Percentiles rank a stretch among this genome's conserved stretches.
phyloP scores from a whole-genome alignment of 805 yeast genomes.

The Cephaloascus albidus region DNA sequence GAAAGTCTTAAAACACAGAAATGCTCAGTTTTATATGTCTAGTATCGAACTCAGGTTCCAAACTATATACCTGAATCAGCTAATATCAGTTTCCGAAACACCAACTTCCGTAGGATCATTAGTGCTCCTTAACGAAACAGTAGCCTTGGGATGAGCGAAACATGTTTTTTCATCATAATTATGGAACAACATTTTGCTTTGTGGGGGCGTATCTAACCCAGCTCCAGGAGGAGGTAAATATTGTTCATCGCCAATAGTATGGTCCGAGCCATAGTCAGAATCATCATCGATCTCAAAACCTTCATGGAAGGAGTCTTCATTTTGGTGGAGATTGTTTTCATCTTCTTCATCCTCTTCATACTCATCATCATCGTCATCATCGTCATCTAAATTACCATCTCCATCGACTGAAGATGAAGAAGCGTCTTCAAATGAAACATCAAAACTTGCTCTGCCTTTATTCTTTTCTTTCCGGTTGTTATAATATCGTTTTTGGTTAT shows the following conservation, averaged over 20 bases:
- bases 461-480: conserved; percentile 6
- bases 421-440: not conserved
- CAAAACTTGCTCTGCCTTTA: not conserved
- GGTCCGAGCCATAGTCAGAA: conserved; percentile 12
- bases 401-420: conserved; percentile 1
- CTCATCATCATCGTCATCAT: conserved; percentile 1
- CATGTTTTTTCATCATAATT: conserved; percentile 26
- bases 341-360: not conserved
- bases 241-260: conserved; percentile 13
- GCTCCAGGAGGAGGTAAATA: conserved; percentile 19
- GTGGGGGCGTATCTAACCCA: conserved; percentile 22
- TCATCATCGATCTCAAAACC: conserved; percentile 27
- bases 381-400: conserved; percentile 8
- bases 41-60: too few species aligned
- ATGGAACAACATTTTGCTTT: conserved; percentile 8
- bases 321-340: not conserved
- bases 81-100: too few species aligned
- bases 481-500: conserved; percentile 37
- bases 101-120: too few species aligned
- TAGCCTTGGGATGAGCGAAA: conserved; percentile 35
- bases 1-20: too few species aligned
- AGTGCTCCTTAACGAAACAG: conserved; percentile 9
- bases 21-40: too few species aligned
- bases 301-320: conserved; percentile 9
- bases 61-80: too few species aligned